These are phyloP conservation scores for Xylariaceae sp. DNA, from an alignment of 2,329 filamentous ascomycete genomes.

Conservation along the genomic window DNA sequence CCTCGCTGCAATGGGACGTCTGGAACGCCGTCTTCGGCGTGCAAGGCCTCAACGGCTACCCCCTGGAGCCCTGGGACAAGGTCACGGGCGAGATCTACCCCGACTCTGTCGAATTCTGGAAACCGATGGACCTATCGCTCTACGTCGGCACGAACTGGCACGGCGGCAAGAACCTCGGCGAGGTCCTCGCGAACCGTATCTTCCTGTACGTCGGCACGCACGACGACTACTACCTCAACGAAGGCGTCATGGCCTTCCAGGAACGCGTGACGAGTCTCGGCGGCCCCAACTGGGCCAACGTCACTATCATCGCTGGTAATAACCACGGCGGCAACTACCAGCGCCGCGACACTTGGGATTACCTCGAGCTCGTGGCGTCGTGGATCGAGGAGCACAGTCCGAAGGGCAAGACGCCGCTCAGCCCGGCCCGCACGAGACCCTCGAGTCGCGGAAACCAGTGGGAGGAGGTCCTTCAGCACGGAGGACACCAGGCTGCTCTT, in stretches of 20 bases:
- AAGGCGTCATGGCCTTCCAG: conserved; percentile 19
- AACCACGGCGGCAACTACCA: conserved; percentile 23
- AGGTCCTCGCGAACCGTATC: conserved; percentile 18
- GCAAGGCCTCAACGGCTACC: conserved; percentile 22
- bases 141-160: conserved; percentile 21
- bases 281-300: conserved; percentile 21
- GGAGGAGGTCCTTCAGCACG: conserved; percentile 15
- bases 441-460: conserved; percentile 19
- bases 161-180: conserved; percentile 16
- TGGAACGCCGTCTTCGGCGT: conserved; percentile 25
- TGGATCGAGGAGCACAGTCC: conserved; percentile 21
- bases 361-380: conserved; percentile 17
- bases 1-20: conserved; percentile 22
- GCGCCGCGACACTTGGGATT: conserved; percentile 19
- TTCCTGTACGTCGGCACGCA: conserved; percentile 23
- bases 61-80: conserved; percentile 25
- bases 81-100: conserved; percentile 25
- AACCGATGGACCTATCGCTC: conserved; percentile 17
- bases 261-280: conserved; percentile 16
- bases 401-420: conserved; percentile 15
- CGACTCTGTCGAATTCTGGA: conserved; percentile 21
- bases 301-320: conserved; percentile 18
- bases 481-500: conserved; percentile 19
- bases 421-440: not conserved
- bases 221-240: conserved; percentile 24